phyloP scores from a whole-genome alignment of 2,329 filamentous ascomycete species.

The Cryphonectria parasitica region DNA sequence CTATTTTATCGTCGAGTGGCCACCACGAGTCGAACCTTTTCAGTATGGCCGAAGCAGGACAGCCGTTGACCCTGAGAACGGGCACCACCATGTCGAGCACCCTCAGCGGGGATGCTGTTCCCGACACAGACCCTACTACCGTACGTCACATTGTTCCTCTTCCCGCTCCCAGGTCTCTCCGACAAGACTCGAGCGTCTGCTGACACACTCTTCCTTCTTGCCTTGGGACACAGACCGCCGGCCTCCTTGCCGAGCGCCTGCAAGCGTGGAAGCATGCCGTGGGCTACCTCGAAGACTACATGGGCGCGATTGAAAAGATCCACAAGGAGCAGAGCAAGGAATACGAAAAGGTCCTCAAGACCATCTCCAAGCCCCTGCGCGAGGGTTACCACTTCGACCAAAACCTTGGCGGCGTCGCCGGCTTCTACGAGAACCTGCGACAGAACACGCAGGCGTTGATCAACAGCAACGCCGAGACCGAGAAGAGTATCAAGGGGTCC shows the following conservation, averaged over 20 bases:
- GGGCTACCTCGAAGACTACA: conserved; percentile 88
- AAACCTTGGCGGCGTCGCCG: conserved; percentile 81
- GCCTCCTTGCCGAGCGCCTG: conserved; percentile 82
- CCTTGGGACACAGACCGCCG: conserved; percentile 63
- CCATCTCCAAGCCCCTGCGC: conserved; percentile 80
- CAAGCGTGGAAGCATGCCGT: conserved; percentile 96
- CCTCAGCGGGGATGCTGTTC: conserved; percentile 61
- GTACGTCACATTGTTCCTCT: conserved; percentile 44
- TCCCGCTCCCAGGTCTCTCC: background rate
- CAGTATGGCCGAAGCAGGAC: conserved; percentile 26
- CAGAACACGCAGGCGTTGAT: conserved; percentile 89
- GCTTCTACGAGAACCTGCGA: conserved; percentile 92
- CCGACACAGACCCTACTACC: conserved; percentile 61
- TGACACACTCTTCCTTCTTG: conserved; percentile 4
- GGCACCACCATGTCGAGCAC: conserved; percentile 40
- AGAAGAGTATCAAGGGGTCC: conserved; percentile 83
- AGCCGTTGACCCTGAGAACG: conserved; percentile 31
- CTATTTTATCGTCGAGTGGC: background rate
- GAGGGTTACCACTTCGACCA: conserved; percentile 95
- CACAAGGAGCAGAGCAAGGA: conserved; percentile 87
- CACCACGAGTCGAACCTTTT: background rate
- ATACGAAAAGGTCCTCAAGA: conserved; percentile 94
- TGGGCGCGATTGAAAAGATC: conserved; percentile 81
- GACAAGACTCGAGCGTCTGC: background rate
- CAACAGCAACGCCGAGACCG: conserved; percentile 88